Conservation (phyloP, 805 yeast species). For the Spathaspora sp. region DNA sequence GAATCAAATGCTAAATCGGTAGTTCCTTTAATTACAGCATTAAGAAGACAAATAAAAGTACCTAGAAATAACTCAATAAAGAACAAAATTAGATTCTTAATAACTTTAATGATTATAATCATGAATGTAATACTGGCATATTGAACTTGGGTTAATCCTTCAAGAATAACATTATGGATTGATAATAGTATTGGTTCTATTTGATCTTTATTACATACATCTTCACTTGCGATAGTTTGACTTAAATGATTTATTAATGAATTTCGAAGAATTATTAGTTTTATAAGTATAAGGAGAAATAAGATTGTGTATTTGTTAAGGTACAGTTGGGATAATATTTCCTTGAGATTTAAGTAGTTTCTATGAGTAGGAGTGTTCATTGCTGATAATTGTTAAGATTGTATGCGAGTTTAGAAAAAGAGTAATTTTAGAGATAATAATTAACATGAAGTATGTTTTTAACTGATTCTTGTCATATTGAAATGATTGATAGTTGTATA, state of each 20-base stretch:
- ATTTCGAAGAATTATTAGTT: conserved; percentile 53
- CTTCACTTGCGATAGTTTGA: conserved; percentile 29
- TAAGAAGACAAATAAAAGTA: conserved; percentile 79
- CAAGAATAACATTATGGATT: conserved; percentile 21
- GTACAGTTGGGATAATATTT: conserved; percentile 61
- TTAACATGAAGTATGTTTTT: neutral
- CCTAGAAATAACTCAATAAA: conserved; percentile 74
- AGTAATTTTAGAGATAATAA: neutral
- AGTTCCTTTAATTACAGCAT: conserved; percentile 70
- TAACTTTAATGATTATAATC: conserved; percentile 47
- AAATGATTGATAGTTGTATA: neutral
- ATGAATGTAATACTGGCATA: conserved; percentile 32
- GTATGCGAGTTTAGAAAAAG: neutral
- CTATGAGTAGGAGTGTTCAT: conserved; percentile 1
- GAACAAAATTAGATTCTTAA: conserved; percentile 60
- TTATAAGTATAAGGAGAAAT: conserved; percentile 52
- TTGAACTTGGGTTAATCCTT: conserved; percentile 46
- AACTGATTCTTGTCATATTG: no score
- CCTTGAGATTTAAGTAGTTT: conserved; percentile 40
- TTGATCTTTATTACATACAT: conserved; percentile 7
- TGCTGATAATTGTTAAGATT: neutral
- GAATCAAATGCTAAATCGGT: conserved; percentile 71
- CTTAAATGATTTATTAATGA: conserved; percentile 37
- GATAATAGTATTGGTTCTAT: conserved; percentile 6
- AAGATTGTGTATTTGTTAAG: conserved; percentile 62